A percentile compares a stretch with the other conserved stretches of the same genome.
Evolutionary conservation across 768 basidiomycete species (phyloP).

Genomic region (Calvatia gigantea): DNA sequence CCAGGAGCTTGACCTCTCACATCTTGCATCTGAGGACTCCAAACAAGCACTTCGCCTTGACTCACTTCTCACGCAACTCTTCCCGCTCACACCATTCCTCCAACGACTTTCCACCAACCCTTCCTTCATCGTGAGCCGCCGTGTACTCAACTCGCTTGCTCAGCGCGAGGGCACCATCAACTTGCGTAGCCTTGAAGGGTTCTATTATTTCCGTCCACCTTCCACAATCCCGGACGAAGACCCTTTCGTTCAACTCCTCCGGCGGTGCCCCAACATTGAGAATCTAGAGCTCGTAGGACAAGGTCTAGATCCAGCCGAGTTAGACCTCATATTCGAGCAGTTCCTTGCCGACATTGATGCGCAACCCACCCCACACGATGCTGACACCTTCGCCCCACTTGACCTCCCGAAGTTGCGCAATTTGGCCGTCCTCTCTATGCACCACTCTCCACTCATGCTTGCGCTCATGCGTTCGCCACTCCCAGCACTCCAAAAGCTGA

Average conservation of each 20-base stretch:
- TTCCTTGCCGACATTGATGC: not conserved
- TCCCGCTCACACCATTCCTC: constrained; percentile 68
- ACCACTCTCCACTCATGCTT: constrained; percentile 59
- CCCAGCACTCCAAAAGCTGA: constrained; percentile 60
- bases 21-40: constrained; percentile 39
- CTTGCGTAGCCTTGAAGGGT: constrained; percentile 50
- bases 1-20: constrained; percentile 67
- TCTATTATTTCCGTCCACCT: constrained; percentile 43
- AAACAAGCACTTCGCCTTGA: constrained; percentile 55
- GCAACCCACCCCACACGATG: constrained; percentile 10
- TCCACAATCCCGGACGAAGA: constrained; percentile 42
- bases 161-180: constrained; percentile 47
- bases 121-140: constrained; percentile 55
- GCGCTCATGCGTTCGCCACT: constrained; percentile 57
- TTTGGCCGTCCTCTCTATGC: constrained; percentile 63
- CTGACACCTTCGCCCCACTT: constrained; percentile 40
- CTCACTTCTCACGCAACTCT: constrained; percentile 57
- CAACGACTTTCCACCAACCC: constrained; percentile 50
- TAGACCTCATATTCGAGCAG: constrained; percentile 29
- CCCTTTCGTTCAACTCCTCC: constrained; percentile 55
- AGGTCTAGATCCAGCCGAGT: constrained; percentile 52
- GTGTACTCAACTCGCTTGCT: constrained; percentile 50
- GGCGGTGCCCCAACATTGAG: constrained; percentile 53
- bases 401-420: constrained; percentile 55
- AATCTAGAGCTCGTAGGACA: constrained; percentile 61